These are phyloP conservation scores for Sclerospora graminicola DNA, from an alignment of 352 stramenopile genomes.

Conservation along the genomic window DNA sequence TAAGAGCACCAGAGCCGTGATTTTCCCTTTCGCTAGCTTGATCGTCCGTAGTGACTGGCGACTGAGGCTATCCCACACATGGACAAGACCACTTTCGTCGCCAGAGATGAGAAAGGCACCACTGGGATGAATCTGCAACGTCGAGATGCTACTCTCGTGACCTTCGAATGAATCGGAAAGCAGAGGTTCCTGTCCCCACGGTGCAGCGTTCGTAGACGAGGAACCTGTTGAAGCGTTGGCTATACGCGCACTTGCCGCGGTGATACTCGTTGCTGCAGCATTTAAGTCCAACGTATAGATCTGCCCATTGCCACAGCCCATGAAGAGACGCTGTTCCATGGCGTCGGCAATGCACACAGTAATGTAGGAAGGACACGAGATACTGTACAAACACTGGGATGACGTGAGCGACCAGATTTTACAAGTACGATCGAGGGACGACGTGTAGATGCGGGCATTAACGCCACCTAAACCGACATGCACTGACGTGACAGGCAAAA, in stretches of 20 bases:
- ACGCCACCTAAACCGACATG: conserved; percentile 57
- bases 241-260: conserved; percentile 41
- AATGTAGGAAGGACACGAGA: conserved; percentile 63
- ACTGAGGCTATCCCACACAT: conserved; percentile 57
- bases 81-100: conserved; percentile 45
- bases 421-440: conserved; percentile 63
- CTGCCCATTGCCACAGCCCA: conserved; percentile 57
- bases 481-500: conserved; percentile 59
- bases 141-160: conserved; percentile 49
- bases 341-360: conserved; percentile 45
- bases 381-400: conserved; percentile 46
- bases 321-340: conserved; percentile 61
- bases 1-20: conserved; percentile 43
- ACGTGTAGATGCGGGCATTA: conserved; percentile 64
- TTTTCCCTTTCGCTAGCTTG: conserved; percentile 54
- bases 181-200: conserved; percentile 34
- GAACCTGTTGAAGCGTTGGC: conserved; percentile 18
- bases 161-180: conserved; percentile 50
- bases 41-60: conserved; percentile 56
- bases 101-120: conserved; percentile 52
- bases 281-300: conserved; percentile 67
- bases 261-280: conserved; percentile 40
- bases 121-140: conserved; percentile 44
- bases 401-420: conserved; percentile 64
- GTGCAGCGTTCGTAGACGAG: conserved; percentile 8